phyloP scores from a whole-genome alignment of 768 basidiomycete genomes.

The Trametes coccinea region DNA sequence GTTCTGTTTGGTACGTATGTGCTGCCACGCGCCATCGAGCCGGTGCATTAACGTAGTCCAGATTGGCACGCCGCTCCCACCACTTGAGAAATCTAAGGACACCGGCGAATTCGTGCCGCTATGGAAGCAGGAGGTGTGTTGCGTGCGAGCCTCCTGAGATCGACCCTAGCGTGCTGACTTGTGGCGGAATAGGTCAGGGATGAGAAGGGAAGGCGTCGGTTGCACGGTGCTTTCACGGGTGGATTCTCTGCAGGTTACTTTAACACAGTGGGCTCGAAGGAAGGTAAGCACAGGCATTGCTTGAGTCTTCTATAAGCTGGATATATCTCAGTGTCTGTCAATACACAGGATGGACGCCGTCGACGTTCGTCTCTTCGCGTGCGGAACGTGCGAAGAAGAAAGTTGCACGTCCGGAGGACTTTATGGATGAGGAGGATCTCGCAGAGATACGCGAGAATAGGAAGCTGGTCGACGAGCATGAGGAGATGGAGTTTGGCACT shows the following conservation, averaged over 20 bases:
- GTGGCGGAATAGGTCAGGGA: slow-evolving; percentile 66
- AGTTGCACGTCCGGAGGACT: slow-evolving; percentile 78
- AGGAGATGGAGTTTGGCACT: slow-evolving; percentile 72
- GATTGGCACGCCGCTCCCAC: slow-evolving; percentile 94
- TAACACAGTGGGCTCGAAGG: slow-evolving; percentile 94
- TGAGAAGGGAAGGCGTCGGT: slow-evolving; percentile 85
- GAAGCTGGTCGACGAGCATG: slow-evolving; percentile 75
- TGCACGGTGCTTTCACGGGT: slow-evolving; percentile 99
- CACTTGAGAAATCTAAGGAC: slow-evolving; percentile 92
- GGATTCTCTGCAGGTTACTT: slow-evolving; percentile 98
- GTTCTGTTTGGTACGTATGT: slow-evolving; percentile 72
- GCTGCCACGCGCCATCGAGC: no score
- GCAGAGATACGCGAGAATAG: slow-evolving; percentile 75
- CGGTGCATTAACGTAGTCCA: slow-evolving; percentile 31
- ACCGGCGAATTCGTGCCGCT: slow-evolving; percentile 92
- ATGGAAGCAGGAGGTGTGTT: slow-evolving; percentile 93
- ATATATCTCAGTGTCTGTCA: no score
- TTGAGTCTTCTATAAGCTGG: background rate
- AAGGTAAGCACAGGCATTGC: slow-evolving; percentile 53
- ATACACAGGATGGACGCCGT: slow-evolving; percentile 87
- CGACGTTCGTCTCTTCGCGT: slow-evolving; percentile 90
- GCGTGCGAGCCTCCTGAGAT: slow-evolving; percentile 1
- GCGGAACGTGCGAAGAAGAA: slow-evolving; percentile 67
- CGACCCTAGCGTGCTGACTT: background rate
- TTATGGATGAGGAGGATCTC: slow-evolving; percentile 99